Base-by-base conservation (phyloP, 345 rosid genomes). In the Diplotaxis tenuifolia region DNA sequence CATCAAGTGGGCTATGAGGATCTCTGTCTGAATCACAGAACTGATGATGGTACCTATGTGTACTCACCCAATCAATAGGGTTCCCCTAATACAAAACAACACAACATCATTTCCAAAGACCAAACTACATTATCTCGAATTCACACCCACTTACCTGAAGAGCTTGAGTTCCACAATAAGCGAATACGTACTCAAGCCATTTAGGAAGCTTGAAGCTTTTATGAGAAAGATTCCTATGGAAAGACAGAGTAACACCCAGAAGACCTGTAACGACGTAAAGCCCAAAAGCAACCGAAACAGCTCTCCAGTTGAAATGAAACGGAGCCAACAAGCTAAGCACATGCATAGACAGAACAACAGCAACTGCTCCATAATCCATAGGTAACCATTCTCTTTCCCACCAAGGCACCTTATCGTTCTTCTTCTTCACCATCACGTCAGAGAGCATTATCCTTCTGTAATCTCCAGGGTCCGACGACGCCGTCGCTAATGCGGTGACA, bases 61-160 rank as follows among this genome's bases (percentile, higher is more conserved):
- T 88, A 85, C 98, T 91, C 52, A 89, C 97, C 97, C 98, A 93
- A 75, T 86, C 91, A 73, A 89, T 93, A 59, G 98, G 98, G 50
- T 83, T 57, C 62, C 75, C 85, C 82, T 77, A 67, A 65, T 25
- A 77, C 21, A 29, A 50, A 68, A 71, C 40, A 36, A 38, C 25
- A 22, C 56, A 70, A 70, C 34, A 55, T 32, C 16, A 54, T 14
- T 2, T 12, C 28, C 28, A 38, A 14, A 57, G 25, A 70, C 60
- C 60, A 40, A 71, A 4, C 69, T 40, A 9, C 74, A 75, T 62
- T 27, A 25, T 12, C 14, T 40, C 16, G 6, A 3, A 36, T 36
- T 36, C 4, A 50, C 67, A 50, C 67, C 10, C 36, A 19, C 67
- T 9, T 32, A 93, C 96, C 93, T 93, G 97, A 71, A 90, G 85